Base-by-base conservation (phyloP, 2,329 filamentous ascomycete genomes). In the Lasiodiplodia gonubiensis region DNA sequence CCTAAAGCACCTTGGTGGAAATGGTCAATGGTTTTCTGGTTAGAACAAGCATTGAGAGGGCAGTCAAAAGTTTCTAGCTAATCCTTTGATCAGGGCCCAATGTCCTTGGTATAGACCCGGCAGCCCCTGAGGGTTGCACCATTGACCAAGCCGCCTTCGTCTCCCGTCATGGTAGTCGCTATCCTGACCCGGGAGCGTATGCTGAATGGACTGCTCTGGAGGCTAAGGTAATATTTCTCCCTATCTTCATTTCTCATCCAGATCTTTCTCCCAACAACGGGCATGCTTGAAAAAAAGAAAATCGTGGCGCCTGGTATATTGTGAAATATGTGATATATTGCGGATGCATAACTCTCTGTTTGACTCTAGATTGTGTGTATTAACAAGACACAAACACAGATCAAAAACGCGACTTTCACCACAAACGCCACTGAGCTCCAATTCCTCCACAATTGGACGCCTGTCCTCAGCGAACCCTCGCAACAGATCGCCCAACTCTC, bases 131-230 rank as follows among this genome's bases (percentile, higher is more conserved):
- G 1, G 81, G 83, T 52, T 90, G 88, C 73, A 79, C 78, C 11
- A 84, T 90, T 4, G 86, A 90, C 68, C 84, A 88, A 71, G 87
- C 85, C 3, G 85, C 86, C 5, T 89, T 88, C 69, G 78, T 88
- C 39, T 81, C 83, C 2, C 84, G 88, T 21, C 88, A 90, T 78
- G 89, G 88, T 21, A 88, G 86, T 51, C 82, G 88, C 51, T 91
- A 86, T 72, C 88, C 88, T 0, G 88, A 90, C 69, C 78, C 78
- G 1, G 86, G 87, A 4, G 87, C 89, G 5, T 89, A 89, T 68
- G 77, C 79, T 5, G 81, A 82, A 54, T 91, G 88, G 88, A 70
- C 74, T 3, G 72, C 72, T 12, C 73, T 83, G 51, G 55, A 23
- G 25, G 51, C 59, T 5, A 67, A 67, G 57, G 65, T 61, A 16